These are phyloP conservation scores for Panicum virgatum DNA, from an alignment of 202 grass and related monocot genomes.

Conservation along the genomic window DNA sequence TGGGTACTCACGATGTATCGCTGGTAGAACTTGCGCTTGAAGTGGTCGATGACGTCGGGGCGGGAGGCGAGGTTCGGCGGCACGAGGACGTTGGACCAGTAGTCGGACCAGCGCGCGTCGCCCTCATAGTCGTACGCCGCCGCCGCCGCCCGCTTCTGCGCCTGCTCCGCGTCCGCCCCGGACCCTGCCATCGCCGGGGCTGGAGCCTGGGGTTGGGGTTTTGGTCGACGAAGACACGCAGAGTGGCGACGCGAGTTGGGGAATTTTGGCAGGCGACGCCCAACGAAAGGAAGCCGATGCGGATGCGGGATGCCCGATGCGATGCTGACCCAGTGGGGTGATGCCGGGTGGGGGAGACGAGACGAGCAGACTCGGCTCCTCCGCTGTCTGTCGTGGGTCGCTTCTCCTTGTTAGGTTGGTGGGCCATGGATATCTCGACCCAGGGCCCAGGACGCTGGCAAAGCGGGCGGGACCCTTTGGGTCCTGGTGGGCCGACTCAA, in stretches of 20 bases:
- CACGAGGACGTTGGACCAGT: conserved; percentile 89
- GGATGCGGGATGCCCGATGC: conserved; percentile 7
- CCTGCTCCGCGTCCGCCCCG: conserved; percentile 47
- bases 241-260: conserved; percentile 7
- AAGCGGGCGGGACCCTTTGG: no score
- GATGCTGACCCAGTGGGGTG: neutral
- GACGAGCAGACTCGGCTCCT: neutral
- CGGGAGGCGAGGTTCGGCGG: conserved; percentile 73
- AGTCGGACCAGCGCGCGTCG: conserved; percentile 83
- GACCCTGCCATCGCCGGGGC: neutral
- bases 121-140: conserved; percentile 91
- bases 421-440: neutral
- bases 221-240: neutral
- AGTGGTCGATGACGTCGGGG: conserved; percentile 79
- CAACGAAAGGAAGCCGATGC: neutral
- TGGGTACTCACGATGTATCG: conserved; percentile 58
- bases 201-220: neutral
- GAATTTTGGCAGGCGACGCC: neutral
- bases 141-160: conserved; percentile 61
- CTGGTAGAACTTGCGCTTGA: conserved; percentile 96
- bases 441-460: neutral
- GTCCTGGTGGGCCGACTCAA: neutral
- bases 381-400: neutral
- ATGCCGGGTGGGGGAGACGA: neutral
- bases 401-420: neutral